Evolutionary conservation across 1,284 basidiomycete species (phyloP).

Genomic region (Blastosporella zonata): DNA sequence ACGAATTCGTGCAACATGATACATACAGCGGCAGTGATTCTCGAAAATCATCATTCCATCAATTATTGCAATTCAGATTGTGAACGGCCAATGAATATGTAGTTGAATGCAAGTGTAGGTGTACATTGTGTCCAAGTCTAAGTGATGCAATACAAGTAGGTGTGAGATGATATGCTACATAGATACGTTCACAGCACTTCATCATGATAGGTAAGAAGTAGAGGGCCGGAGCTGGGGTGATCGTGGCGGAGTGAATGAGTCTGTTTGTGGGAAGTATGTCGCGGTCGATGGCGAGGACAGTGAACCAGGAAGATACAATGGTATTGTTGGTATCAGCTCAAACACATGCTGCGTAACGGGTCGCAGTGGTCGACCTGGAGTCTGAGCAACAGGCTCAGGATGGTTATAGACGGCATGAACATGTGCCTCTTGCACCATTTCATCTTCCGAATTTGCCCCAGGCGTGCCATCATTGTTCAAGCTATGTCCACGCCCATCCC

Average conservation of each 20-base stretch:
- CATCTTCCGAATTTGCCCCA: constrained; percentile 49
- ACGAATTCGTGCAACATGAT: too few relatives aligned
- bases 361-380: constrained; percentile 33
- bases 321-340: constrained; percentile 76
- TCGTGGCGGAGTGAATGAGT: constrained; percentile 48
- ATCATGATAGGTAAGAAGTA: constrained; percentile 14
- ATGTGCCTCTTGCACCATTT: constrained; percentile 65
- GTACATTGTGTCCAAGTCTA: not conserved
- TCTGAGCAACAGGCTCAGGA: constrained; percentile 39
- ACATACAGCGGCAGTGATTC: too few relatives aligned
- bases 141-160: constrained; percentile 4
- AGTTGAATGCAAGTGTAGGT: not conserved
- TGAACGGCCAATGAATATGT: too few relatives aligned
- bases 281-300: constrained; percentile 62
- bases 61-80: too few relatives aligned
- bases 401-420: constrained; percentile 76
- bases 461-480: constrained; percentile 59
- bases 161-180: constrained; percentile 10
- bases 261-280: constrained; percentile 53
- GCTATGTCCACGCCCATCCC: constrained; percentile 74
- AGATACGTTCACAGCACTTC: constrained; percentile 5
- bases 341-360: constrained; percentile 73
- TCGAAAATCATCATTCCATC: too few relatives aligned
- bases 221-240: constrained; percentile 42
- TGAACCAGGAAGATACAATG: constrained; percentile 50